phyloP scores from a whole-genome alignment of 2,329 filamentous ascomycete species.

The Aspergillus eucalypticola region DNA sequence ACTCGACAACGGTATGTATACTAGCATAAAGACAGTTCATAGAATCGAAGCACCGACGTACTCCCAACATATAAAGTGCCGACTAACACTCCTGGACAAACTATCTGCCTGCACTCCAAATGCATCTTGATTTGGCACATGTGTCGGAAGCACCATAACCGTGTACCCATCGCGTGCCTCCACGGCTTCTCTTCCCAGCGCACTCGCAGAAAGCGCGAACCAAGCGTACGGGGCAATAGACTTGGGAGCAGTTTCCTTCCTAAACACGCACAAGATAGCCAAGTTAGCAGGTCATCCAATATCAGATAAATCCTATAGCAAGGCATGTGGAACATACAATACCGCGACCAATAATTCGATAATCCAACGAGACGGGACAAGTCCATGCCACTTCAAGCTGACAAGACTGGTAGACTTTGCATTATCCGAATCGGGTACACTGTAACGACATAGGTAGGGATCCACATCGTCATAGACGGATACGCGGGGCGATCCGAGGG shows the following conservation, averaged over 20 bases:
- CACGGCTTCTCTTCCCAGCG: conserved; percentile 38
- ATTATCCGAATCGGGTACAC: conserved; percentile 35
- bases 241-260: conserved; percentile 20
- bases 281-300: background rate
- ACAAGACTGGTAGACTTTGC: conserved; percentile 31
- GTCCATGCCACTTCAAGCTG: conserved; percentile 45
- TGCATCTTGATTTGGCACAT: background rate
- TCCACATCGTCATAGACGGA: conserved; percentile 41
- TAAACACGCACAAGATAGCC: background rate
- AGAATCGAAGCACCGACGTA: conserved; percentile 33
- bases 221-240: conserved; percentile 23
- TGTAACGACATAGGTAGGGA: conserved; percentile 47
- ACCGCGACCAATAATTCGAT: conserved; percentile 36
- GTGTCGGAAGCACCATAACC: conserved; percentile 27
- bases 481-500: conserved; percentile 45
- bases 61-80: conserved; percentile 42
- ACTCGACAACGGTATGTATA: background rate
- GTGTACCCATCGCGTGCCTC: conserved; percentile 45
- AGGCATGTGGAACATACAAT: conserved; percentile 33
- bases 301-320: background rate
- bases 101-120: background rate
- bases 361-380: conserved; percentile 45
- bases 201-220: conserved; percentile 37
- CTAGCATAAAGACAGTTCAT: conserved; percentile 12
- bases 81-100: conserved; percentile 1